These are phyloP conservation scores for Symbiodinium natans DNA, from an alignment of 73 alveolate species.

Conservation along the genomic window DNA sequence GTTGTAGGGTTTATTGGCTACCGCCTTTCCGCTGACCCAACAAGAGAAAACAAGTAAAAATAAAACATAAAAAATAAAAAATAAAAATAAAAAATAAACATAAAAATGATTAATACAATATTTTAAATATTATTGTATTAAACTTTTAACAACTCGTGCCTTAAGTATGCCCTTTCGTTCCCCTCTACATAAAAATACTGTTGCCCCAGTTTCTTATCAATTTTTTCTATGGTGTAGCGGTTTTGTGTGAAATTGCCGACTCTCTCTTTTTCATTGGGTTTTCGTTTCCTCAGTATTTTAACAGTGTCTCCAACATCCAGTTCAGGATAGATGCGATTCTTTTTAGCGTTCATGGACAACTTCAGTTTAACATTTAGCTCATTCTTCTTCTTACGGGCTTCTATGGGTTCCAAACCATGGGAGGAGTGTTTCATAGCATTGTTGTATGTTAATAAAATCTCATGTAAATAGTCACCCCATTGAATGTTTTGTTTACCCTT, in stretches of 20 bases:
- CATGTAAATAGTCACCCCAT: neutral
- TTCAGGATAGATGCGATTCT: neutral
- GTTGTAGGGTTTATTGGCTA: too few relatives aligned
- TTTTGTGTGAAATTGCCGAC: neutral
- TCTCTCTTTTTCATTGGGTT: neutral
- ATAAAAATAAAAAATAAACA: too few relatives aligned
- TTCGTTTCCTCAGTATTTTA: neutral
- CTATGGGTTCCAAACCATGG: neutral
- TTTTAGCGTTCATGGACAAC: neutral
- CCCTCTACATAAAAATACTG: neutral
- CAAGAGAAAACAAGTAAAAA: neutral
- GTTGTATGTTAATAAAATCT: conserved; percentile 9
- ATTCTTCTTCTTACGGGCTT: neutral
- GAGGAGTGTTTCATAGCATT: neutral
- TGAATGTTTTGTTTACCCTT: neutral
- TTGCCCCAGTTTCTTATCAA: neutral
- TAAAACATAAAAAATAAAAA: too few relatives aligned
- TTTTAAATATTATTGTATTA: neutral
- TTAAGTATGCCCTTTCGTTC: neutral
- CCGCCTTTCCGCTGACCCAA: neutral
- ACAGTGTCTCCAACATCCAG: conserved; percentile 25
- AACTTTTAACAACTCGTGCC: neutral
- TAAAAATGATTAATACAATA: neutral
- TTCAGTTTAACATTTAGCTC: neutral
- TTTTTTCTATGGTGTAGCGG: neutral